Percentiles rank a stretch among this genome's conserved stretches.
phyloP scores from a whole-genome alignment of 495 filamentous ascomycete species.

The Echria macrotheca region DNA sequence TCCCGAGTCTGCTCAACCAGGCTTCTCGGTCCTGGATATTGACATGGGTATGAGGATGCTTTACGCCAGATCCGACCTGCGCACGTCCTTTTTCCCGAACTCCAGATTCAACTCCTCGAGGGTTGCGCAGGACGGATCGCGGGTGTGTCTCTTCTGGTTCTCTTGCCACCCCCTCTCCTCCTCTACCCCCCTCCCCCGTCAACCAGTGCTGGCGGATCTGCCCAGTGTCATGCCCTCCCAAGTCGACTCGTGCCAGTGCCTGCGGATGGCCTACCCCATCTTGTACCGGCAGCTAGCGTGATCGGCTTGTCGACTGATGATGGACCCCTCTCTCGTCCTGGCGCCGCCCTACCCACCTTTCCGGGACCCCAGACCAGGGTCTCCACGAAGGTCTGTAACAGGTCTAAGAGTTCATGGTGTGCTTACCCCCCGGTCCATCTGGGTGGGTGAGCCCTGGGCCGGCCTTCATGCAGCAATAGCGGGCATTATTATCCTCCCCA shows the following conservation, averaged over 20 bases:
- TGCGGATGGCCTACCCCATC: not conserved
- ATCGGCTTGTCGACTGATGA: not conserved
- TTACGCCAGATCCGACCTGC: conserved; percentile 60
- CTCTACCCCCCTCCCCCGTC: not conserved
- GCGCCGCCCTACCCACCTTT: conserved; percentile 21
- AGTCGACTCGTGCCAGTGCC: conserved; percentile 1
- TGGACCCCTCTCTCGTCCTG: conserved; percentile 6
- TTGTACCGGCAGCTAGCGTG: conserved; percentile 2
- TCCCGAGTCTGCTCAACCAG: conserved; percentile 25
- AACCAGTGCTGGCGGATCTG: conserved; percentile 12
- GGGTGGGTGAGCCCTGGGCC: conserved; percentile 31
- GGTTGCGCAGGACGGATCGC: conserved; percentile 15
- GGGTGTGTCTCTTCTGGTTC: conserved; percentile 2
- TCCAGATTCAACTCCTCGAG: conserved; percentile 20
- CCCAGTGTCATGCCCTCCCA: conserved; percentile 5
- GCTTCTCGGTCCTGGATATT: conserved; percentile 17
- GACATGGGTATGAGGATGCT: conserved; percentile 23
- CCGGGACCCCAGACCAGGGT: conserved; percentile 21
- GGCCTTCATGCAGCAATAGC: conserved; percentile 33
- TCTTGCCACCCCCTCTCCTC: not conserved
- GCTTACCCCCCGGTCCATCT: conserved; percentile 26
- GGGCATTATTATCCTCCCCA: conserved; percentile 32
- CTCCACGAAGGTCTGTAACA: conserved; percentile 35
- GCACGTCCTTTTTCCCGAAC: conserved; percentile 29
- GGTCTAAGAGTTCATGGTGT: conserved; percentile 29